Conservation (phyloP, 225 moss, liverwort and hornwort species). For the Asterella californica region DNA sequence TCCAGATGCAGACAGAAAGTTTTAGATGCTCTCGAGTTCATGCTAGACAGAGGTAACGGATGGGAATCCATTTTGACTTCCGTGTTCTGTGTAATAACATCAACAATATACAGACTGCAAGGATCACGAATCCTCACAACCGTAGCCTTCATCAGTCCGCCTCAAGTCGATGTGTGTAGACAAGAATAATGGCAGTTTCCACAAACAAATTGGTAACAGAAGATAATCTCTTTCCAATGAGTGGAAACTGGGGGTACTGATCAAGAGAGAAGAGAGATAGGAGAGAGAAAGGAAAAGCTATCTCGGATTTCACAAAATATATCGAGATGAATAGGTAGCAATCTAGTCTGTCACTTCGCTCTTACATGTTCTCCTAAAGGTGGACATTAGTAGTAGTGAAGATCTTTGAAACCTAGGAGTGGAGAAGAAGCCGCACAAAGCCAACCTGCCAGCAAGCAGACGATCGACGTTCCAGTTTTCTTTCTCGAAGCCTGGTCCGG, state of each 20-base stretch:
- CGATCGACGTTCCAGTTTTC: constrained; percentile 5
- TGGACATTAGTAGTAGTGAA: not conserved
- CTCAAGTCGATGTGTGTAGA: not conserved
- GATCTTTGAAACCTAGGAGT: not conserved
- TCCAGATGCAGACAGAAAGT: too few relatives aligned
- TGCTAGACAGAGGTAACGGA: not conserved
- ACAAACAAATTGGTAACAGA: not conserved
- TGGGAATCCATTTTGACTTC: not conserved
- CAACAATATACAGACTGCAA: too few relatives aligned
- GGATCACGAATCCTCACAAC: too few relatives aligned
- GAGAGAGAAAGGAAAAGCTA: not conserved
- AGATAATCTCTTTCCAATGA: not conserved
- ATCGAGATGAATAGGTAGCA: not conserved
- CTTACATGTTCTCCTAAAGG: not conserved
- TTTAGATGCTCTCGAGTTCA: not conserved
- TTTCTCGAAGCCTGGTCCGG: not conserved
- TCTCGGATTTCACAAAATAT: not conserved
- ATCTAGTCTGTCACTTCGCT: not conserved
- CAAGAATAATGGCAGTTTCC: not conserved
- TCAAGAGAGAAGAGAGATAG: too few relatives aligned
- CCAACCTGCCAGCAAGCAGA: not conserved
- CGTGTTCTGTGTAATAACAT: not conserved
- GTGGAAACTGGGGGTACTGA: not conserved
- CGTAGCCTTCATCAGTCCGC: too few relatives aligned
- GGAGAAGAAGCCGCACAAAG: not conserved